Evolutionary conservation across 371 early-diverging fungal species (phyloP).

Genomic region (Smittium culicis): DNA sequence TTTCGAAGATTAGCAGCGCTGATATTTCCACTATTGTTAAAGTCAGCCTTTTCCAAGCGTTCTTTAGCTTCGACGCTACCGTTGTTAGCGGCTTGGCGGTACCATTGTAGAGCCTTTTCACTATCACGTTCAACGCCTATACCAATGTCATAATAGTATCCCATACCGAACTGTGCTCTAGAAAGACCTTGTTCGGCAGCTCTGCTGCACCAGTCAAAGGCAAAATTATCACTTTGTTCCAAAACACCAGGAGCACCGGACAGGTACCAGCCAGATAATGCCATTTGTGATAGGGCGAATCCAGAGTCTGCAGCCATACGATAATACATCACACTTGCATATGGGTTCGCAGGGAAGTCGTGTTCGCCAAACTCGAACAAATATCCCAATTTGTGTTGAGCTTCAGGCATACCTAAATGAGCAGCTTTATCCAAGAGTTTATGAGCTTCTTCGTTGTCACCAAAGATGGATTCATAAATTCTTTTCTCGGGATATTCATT

Average conservation of each 20-base stretch:
- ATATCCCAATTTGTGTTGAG: constrained; percentile 42
- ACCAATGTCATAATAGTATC: constrained; percentile 81
- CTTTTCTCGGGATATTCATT: constrained; percentile 31
- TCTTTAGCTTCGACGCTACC: constrained; percentile 39
- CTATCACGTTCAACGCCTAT: constrained; percentile 56
- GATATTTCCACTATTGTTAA: neutral
- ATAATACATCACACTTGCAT: constrained; percentile 36
- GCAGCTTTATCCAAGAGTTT: constrained; percentile 42
- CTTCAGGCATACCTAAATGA: constrained; percentile 36
- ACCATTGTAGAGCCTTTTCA: constrained; percentile 61
- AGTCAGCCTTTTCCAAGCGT: constrained; percentile 18
- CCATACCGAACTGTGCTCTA: constrained; percentile 87
- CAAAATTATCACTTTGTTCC: constrained; percentile 64
- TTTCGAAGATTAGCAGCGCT: neutral
- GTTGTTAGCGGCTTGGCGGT: constrained; percentile 40
- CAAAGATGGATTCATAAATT: constrained; percentile 34
- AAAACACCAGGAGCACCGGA: constrained; percentile 66
- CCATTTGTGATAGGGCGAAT: constrained; percentile 83
- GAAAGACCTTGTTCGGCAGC: constrained; percentile 70
- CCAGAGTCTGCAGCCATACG: constrained; percentile 72
- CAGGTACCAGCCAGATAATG: constrained; percentile 90
- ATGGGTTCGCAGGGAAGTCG: constrained; percentile 32
- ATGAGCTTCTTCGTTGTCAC: constrained; percentile 41
- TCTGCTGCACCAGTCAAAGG: constrained; percentile 73
- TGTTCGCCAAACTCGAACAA: constrained; percentile 44